These are phyloP conservation scores for Nemania diffusa DNA, from an alignment of 2,329 filamentous ascomycete genomes.

Conservation along the genomic window DNA sequence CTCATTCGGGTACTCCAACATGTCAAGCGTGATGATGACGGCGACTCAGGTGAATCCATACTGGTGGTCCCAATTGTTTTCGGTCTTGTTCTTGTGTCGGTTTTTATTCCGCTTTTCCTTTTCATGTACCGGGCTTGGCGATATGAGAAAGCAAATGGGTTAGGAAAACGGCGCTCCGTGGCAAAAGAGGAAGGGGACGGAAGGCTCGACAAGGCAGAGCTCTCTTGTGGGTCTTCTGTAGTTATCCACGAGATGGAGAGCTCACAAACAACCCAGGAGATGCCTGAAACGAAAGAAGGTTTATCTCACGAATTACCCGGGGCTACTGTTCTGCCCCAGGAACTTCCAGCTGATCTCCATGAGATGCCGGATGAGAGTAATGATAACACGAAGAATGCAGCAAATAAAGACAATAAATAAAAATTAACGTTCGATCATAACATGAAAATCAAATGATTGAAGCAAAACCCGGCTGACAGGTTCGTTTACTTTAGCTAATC, in stretches of 20 bases:
- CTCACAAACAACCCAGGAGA: background rate
- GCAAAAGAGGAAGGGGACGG: background rate
- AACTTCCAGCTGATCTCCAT: conserved; percentile 24
- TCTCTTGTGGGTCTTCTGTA: conserved; percentile 7
- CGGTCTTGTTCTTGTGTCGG: background rate
- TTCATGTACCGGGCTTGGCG: conserved; percentile 13
- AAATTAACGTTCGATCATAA: too few species aligned
- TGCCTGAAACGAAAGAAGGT: conserved; percentile 10
- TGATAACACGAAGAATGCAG: background rate
- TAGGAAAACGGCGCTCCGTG: background rate
- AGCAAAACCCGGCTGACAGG: too few species aligned
- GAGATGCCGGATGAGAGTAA: conserved; percentile 20
- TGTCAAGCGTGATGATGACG: background rate
- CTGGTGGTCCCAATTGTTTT: background rate
- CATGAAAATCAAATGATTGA: too few species aligned
- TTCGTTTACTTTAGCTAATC: too few species aligned
- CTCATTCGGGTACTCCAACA: background rate
- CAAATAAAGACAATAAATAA: background rate
- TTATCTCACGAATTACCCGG: conserved; percentile 25
- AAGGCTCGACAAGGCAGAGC: conserved; percentile 18
- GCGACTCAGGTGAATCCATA: background rate
- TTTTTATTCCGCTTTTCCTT: conserved; percentile 15
- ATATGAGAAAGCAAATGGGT: background rate
- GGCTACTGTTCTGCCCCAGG: conserved; percentile 2
- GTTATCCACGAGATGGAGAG: conserved; percentile 14